Conservation (phyloP, 495 filamentous ascomycete species). For the Talaromyces wortmannii region DNA sequence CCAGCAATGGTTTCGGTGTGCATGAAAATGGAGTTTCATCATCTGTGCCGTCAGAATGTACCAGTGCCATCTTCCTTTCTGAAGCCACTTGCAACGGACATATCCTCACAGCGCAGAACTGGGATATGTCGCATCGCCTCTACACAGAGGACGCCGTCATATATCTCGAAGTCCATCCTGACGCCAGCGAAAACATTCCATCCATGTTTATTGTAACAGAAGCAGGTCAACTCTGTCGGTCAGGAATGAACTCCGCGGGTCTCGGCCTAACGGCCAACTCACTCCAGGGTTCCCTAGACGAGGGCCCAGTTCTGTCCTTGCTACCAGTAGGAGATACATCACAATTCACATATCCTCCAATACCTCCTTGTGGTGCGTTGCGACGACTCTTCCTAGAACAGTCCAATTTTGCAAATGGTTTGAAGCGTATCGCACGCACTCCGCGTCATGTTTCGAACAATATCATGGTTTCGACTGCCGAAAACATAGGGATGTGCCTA, state of each 20-base stretch:
- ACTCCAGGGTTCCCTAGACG: conserved; percentile 13
- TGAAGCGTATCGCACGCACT: conserved; percentile 3
- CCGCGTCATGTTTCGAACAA: conserved; percentile 21
- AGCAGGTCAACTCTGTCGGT: conserved; percentile 17
- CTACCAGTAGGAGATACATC: not conserved
- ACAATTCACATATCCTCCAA: not conserved
- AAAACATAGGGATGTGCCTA: conserved; percentile 16
- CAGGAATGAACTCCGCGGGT: conserved; percentile 18
- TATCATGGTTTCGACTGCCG: conserved; percentile 13
- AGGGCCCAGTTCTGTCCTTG: conserved; percentile 13
- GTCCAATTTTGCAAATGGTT: conserved; percentile 1
- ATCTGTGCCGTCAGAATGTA: not conserved
- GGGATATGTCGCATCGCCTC: conserved; percentile 14
- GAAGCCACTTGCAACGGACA: conserved; percentile 8
- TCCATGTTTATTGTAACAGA: conserved; percentile 19
- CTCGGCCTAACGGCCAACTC: conserved; percentile 14
- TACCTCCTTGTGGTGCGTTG: not conserved
- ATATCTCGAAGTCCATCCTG: conserved; percentile 17
- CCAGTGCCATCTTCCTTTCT: not conserved
- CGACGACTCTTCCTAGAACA: conserved; percentile 16
- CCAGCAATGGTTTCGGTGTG: not conserved
- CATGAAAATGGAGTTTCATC: not conserved
- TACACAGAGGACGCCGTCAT: conserved; percentile 9
- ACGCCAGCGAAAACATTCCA: conserved; percentile 6
- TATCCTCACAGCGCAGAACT: conserved; percentile 17